A percentile compares a stretch with the other conserved stretches of the same genome.
phyloP scores from a whole-genome alignment of 805 yeast genomes.

The Saccharomyces mikatae region DNA sequence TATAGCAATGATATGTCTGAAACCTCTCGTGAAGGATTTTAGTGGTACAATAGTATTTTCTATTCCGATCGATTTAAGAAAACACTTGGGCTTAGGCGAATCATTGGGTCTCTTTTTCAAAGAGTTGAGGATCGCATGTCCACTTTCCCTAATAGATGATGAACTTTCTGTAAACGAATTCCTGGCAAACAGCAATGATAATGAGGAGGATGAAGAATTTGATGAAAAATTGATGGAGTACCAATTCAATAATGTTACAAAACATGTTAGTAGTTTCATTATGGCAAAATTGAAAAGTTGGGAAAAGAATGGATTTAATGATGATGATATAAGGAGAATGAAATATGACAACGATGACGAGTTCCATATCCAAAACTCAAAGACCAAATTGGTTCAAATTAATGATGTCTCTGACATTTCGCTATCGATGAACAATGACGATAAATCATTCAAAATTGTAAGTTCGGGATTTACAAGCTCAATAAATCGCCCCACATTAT shows the following conservation, averaged over 20 bases:
- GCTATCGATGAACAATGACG: background rate
- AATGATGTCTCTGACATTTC: slow-evolving; percentile 22
- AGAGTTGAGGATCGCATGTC: slow-evolving; percentile 22
- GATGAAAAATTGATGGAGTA: slow-evolving; percentile 17
- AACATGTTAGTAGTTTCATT: slow-evolving; percentile 13
- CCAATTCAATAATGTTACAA: slow-evolving; percentile 20
- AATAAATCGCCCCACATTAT: slow-evolving; percentile 15
- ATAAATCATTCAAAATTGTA: slow-evolving; percentile 7
- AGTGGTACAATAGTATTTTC: slow-evolving; percentile 17
- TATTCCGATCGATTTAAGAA: slow-evolving; percentile 20
- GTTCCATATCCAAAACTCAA: slow-evolving; percentile 1
- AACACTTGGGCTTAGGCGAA: slow-evolving; percentile 5
- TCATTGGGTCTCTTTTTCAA: slow-evolving; percentile 21
- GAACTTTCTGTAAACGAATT: slow-evolving; percentile 3
- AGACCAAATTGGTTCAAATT: slow-evolving; percentile 18
- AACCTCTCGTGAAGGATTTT: slow-evolving; percentile 16
- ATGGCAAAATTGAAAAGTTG: slow-evolving; percentile 14
- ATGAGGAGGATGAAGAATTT: slow-evolving; percentile 2
- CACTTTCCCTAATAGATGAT: slow-evolving; percentile 19
- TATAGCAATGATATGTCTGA: slow-evolving; percentile 22
- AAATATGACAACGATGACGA: slow-evolving; percentile 11
- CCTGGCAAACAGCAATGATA: background rate
- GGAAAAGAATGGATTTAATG: slow-evolving; percentile 19
- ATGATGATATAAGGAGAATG: slow-evolving; percentile 26
- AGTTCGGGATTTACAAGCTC: slow-evolving; percentile 22